Evolutionary conservation across 2,329 filamentous ascomycete genomes (phyloP).

Genomic region (Paraphoma chrysanthemicola): DNA sequence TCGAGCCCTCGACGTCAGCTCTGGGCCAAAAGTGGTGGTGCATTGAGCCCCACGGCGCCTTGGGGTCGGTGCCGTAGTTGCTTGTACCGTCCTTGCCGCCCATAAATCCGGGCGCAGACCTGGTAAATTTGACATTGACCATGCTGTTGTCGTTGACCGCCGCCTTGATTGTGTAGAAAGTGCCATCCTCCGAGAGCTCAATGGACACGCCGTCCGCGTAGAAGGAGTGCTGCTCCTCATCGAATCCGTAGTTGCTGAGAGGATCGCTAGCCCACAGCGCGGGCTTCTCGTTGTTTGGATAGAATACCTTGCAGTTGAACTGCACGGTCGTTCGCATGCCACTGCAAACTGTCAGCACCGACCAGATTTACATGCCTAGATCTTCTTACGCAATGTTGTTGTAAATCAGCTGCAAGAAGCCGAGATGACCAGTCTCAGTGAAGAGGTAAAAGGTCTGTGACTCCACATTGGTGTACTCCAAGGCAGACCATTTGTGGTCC

Average conservation of each 20-base stretch:
- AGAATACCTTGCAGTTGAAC: conserved; percentile 94
- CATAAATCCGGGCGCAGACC: conserved; percentile 79
- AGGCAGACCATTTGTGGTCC: conserved; percentile 80
- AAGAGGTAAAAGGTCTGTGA: conserved; percentile 94
- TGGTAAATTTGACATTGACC: conserved; percentile 84
- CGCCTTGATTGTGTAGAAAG: conserved; percentile 87
- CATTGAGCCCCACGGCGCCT: conserved; percentile 90
- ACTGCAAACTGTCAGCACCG: conserved; percentile 55
- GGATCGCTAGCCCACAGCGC: conserved; percentile 85
- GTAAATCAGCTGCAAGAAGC: conserved; percentile 91
- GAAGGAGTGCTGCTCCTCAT: conserved; percentile 81
- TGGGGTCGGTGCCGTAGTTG: conserved; percentile 83
- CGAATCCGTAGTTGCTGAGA: conserved; percentile 81
- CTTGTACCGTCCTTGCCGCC: conserved; percentile 84
- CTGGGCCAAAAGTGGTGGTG: conserved; percentile 94
- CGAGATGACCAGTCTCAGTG: conserved; percentile 77
- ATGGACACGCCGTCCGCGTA: conserved; percentile 85
- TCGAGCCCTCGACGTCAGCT: conserved; percentile 79
- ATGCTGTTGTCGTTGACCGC: conserved; percentile 79
- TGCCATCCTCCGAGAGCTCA: conserved; percentile 84
- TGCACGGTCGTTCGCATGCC: conserved; percentile 90
- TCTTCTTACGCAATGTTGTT: conserved; percentile 82
- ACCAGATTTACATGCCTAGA: not conserved
- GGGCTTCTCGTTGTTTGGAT: conserved; percentile 72
- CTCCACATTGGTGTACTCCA: conserved; percentile 89